A percentile compares a stretch with the other conserved stretches of the same genome.
Evolutionary conservation across 2,329 filamentous ascomycete species (phyloP).

Genomic region (Ascomycota sp.): DNA sequence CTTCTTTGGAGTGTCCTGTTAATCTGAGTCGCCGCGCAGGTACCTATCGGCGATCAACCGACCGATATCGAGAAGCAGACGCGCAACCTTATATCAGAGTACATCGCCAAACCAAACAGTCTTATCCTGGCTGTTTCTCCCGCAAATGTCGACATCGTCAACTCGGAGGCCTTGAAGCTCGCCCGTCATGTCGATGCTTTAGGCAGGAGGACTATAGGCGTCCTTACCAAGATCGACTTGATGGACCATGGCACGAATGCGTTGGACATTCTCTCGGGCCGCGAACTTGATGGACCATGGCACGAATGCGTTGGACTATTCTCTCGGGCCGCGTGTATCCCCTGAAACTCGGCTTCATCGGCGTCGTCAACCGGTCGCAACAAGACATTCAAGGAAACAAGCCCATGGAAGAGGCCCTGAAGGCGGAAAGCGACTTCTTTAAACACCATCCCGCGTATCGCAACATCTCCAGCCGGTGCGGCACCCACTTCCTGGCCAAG

Average conservation of each 20-base stretch:
- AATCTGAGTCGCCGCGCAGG: too few species aligned
- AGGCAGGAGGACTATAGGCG: slow-evolving; percentile 85
- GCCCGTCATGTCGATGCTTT: slow-evolving; percentile 92
- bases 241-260: slow-evolving; percentile 99
- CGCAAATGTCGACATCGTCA: slow-evolving; percentile 94
- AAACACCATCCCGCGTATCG: slow-evolving; percentile 90
- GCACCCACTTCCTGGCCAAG: slow-evolving; percentile 85
- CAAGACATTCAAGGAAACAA: slow-evolving; percentile 95
- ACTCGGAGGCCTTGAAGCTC: slow-evolving; percentile 91
- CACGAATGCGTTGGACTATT: slow-evolving; percentile 91
- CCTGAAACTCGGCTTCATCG: slow-evolving; percentile 91
- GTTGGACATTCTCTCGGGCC: slow-evolving; percentile 87
- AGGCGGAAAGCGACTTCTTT: slow-evolving; percentile 87
- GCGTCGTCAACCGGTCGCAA: slow-evolving; percentile 92
- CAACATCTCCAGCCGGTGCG: slow-evolving; percentile 84
- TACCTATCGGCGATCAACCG: slow-evolving; percentile 93
- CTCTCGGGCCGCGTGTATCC: slow-evolving; percentile 94
- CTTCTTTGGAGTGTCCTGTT: too few species aligned
- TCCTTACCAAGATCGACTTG: slow-evolving; percentile 87
- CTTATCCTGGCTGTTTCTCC: slow-evolving; percentile 93
- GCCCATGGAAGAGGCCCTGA: slow-evolving; percentile 77
- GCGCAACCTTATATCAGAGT: slow-evolving; percentile 86
- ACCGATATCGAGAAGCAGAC: slow-evolving; percentile 98
- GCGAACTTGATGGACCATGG: slow-evolving; percentile 97
- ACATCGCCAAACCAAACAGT: slow-evolving; percentile 97